Evolutionary conservation across 2,329 filamentous ascomycete genomes (phyloP).

Genomic region (Clarireedia paspali): DNA sequence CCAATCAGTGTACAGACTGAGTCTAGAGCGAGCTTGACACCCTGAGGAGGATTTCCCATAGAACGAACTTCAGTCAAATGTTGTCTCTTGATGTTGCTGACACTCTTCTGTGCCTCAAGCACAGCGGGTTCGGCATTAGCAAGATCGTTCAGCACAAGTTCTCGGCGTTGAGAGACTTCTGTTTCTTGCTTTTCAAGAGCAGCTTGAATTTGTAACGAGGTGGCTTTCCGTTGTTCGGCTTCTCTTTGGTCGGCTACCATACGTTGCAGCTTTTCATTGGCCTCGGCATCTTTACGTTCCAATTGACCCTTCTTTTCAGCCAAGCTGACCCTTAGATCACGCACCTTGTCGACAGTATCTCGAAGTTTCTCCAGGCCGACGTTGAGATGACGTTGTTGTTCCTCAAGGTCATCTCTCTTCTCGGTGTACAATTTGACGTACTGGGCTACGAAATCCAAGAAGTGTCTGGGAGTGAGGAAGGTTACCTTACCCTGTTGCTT

Average conservation of each 20-base stretch:
- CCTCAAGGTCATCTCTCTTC: constrained; percentile 95
- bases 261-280: constrained; percentile 92
- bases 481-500: constrained; percentile 91
- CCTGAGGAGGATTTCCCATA: constrained; percentile 85
- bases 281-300: constrained; percentile 88
- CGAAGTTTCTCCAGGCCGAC: constrained; percentile 95
- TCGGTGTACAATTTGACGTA: constrained; percentile 97
- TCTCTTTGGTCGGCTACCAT: constrained; percentile 96
- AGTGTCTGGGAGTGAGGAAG: constrained; percentile 92
- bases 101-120: constrained; percentile 85
- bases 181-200: constrained; percentile 84
- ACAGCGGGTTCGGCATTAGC: constrained; percentile 91
- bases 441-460: constrained; percentile 95
- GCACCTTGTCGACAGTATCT: constrained; percentile 95
- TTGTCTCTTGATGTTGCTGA: constrained; percentile 96
- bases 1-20: constrained; percentile 94
- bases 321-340: constrained; percentile 81
- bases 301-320: constrained; percentile 92
- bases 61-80: constrained; percentile 96
- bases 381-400: constrained; percentile 96
- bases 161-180: constrained; percentile 73
- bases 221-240: constrained; percentile 83
- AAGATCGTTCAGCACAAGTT: constrained; percentile 80
- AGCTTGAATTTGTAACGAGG: constrained; percentile 81
- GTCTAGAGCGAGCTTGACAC: constrained; percentile 87